Conservation (phyloP, 1,284 basidiomycete genomes). For the Cutaneotrichosporon sp. region DNA sequence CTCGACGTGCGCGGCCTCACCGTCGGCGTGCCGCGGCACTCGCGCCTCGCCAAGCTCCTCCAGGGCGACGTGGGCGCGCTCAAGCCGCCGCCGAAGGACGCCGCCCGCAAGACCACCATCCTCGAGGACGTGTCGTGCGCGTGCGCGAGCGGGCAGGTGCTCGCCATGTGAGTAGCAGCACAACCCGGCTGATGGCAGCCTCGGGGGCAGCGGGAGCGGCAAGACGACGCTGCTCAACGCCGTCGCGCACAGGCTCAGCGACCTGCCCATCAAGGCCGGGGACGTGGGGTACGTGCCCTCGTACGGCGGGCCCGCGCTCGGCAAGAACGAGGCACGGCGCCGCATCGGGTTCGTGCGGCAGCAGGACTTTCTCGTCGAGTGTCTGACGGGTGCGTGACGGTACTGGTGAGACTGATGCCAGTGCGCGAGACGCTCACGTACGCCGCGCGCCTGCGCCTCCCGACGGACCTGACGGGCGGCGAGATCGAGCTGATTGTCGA, state of each 20-base stretch:
- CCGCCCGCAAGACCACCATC: slow-evolving; percentile 44
- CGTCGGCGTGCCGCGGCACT: slow-evolving; percentile 47
- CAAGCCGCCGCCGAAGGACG: slow-evolving; percentile 14
- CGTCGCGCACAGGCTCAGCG: slow-evolving; percentile 48
- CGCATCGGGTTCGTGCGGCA: slow-evolving; percentile 53
- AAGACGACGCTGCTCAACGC: slow-evolving; percentile 56
- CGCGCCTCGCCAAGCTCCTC: slow-evolving; percentile 7
- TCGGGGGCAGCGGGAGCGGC: slow-evolving; percentile 52
- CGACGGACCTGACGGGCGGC: slow-evolving; percentile 48
- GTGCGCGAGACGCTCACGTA: slow-evolving; percentile 60
- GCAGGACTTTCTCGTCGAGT: slow-evolving; percentile 52
- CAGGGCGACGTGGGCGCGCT: slow-evolving; percentile 15
- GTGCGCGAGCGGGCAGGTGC: slow-evolving; percentile 50
- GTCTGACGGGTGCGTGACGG: slow-evolving; percentile 51
- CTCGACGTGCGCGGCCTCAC: slow-evolving; percentile 46
- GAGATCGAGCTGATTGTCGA: slow-evolving; percentile 56
- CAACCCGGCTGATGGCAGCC: slow-evolving; percentile 28
- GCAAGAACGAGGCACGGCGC: slow-evolving; percentile 41
- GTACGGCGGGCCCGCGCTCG: slow-evolving; percentile 11
- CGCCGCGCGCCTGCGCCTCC: slow-evolving; percentile 58
- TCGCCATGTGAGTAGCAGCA: slow-evolving; percentile 48
- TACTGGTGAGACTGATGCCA: too few species aligned
- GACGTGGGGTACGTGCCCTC: slow-evolving; percentile 32
- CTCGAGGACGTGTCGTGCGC: slow-evolving; percentile 47
- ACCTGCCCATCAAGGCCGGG: slow-evolving; percentile 47